These are phyloP conservation scores for Cryptomeria japonica DNA, from an alignment of 75 land plant genomes.

Conservation along the genomic window DNA sequence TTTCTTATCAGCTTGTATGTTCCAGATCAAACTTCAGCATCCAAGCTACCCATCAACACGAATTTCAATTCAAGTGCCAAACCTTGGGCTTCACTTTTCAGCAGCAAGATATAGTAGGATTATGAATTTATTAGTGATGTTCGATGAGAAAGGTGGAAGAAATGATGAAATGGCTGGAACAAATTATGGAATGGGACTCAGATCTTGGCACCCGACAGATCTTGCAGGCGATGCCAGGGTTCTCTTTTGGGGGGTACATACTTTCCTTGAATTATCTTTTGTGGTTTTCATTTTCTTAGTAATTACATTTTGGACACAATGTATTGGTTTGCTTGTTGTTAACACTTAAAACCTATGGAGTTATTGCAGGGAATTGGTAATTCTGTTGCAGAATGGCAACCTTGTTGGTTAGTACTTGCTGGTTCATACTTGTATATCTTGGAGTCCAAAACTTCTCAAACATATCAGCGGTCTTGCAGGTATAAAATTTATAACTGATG, in stretches of 20 bases:
- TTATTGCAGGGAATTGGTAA: conserved; percentile 40
- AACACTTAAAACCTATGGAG: no score
- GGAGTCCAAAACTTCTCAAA: conserved; percentile 72
- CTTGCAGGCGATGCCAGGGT: conserved; percentile 67
- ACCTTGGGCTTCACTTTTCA: conserved; percentile 90
- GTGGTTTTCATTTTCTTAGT: background rate
- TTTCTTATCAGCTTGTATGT: background rate
- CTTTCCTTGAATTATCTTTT: background rate
- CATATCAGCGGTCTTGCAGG: conserved; percentile 86
- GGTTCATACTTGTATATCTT: conserved; percentile 83
- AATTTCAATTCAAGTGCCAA: conserved; percentile 85
- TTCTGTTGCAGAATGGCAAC: conserved; percentile 88
- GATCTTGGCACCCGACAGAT: conserved; percentile 46
- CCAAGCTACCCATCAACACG: conserved; percentile 83
- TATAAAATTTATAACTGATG: conserved; percentile 7
- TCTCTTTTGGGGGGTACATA: conserved; percentile 87
- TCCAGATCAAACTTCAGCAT: conserved; percentile 78
- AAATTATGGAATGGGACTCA: background rate
- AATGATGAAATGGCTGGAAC: conserved; percentile 3
- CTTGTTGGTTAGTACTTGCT: conserved; percentile 77
- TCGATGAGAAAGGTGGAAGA: conserved; percentile 32
- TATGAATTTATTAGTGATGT: conserved; percentile 55
- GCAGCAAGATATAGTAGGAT: conserved; percentile 73
- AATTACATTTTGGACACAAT: background rate
- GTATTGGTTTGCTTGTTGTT: background rate